Evolutionary conservation across 768 basidiomycete species (phyloP).

Genomic region (Tylopilus rubrobrunneus): DNA sequence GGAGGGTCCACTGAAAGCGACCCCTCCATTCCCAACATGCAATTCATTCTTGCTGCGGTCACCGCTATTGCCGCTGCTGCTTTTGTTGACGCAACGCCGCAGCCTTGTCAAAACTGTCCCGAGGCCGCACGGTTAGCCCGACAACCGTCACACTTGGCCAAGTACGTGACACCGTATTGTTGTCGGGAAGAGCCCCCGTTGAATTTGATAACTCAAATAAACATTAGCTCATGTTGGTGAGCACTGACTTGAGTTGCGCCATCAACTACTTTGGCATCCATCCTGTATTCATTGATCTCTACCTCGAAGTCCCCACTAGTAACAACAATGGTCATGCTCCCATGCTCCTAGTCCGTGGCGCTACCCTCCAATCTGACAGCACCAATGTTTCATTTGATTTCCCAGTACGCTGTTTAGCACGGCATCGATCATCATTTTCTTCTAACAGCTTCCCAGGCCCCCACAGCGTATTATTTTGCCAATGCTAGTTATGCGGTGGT

Average conservation of each 20-base stretch:
- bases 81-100: constrained; percentile 18
- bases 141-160: constrained; percentile 22
- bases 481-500: too few species aligned
- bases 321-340: too few species aligned
- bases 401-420: too few species aligned
- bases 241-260: constrained; percentile 28
- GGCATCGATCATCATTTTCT: too few species aligned
- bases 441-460: too few species aligned
- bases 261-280: constrained; percentile 12
- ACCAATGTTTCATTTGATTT: too few species aligned
- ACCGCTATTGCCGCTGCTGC: constrained; percentile 7
- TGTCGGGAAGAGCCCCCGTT: neutral
- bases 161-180: constrained; percentile 7
- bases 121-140: constrained; percentile 23
- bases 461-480: too few species aligned
- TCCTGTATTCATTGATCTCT: constrained; percentile 27
- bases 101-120: constrained; percentile 18
- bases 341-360: too few species aligned
- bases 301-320: too few species aligned
- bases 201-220: neutral
- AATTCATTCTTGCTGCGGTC: constrained; percentile 9
- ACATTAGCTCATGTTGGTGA: constrained; percentile 20
- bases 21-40: constrained; percentile 11
- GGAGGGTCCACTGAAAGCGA: too few species aligned
- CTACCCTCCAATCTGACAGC: too few species aligned